Percentiles rank a stretch among this genome's conserved stretches.
Evolutionary conservation across 768 basidiomycete genomes (phyloP).

Genomic region (Trichaptum fuscoviolaceum): DNA sequence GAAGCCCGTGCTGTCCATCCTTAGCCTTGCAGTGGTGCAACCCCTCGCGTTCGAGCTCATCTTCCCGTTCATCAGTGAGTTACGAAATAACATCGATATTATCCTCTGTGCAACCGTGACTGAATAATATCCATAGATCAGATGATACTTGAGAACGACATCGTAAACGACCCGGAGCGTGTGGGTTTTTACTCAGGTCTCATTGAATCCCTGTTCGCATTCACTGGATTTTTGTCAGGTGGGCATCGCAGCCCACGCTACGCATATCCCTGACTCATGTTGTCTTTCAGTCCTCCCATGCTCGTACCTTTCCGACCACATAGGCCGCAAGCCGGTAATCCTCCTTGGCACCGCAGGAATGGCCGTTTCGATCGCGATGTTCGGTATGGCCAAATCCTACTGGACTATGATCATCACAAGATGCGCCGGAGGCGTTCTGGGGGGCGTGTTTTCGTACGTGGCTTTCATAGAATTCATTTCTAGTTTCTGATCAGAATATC

Average conservation of each 20-base stretch:
- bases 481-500: background rate
- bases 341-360: conserved; percentile 18
- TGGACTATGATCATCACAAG: conserved; percentile 1
- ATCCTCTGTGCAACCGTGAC: background rate
- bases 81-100: background rate
- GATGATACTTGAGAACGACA: conserved; percentile 17
- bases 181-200: conserved; percentile 19
- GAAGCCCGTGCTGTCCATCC: conserved; percentile 6
- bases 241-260: background rate
- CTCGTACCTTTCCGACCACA: conserved; percentile 41
- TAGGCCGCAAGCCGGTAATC: conserved; percentile 47
- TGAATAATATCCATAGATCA: conserved; percentile 11
- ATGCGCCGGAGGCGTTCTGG: background rate
- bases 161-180: conserved; percentile 16
- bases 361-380: conserved; percentile 8
- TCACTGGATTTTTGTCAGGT: conserved; percentile 11
- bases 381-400: background rate
- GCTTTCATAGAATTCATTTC: background rate
- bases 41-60: conserved; percentile 14
- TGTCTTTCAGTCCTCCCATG: conserved; percentile 33
- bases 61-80: conserved; percentile 4
- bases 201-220: conserved; percentile 10
- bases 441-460: conserved; percentile 1
- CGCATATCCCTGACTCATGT: background rate
- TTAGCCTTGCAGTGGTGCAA: conserved; percentile 8